Evolutionary conservation across 2,329 filamentous ascomycete species (phyloP).

Genomic region (Verticillium klebahnii): DNA sequence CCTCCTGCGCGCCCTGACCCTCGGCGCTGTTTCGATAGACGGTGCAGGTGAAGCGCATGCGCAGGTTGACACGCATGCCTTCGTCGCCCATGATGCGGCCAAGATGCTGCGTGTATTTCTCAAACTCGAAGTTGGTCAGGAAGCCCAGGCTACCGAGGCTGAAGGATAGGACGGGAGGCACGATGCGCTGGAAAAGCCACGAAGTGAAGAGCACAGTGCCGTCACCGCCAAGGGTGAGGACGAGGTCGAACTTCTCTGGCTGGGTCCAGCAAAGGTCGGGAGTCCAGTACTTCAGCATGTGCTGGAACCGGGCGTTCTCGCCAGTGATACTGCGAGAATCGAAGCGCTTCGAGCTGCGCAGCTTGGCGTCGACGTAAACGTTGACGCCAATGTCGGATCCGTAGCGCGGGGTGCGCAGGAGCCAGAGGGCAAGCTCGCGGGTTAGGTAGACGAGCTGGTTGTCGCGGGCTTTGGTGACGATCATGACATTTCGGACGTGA

Average conservation of each 20-base stretch:
- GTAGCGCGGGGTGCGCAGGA: constrained; percentile 84
- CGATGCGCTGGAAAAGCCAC: constrained; percentile 87
- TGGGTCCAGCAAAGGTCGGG: constrained; percentile 91
- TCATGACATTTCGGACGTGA: constrained; percentile 93
- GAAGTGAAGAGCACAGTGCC: constrained; percentile 85
- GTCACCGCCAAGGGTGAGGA: constrained; percentile 81
- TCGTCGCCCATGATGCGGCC: constrained; percentile 87
- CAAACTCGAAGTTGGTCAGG: constrained; percentile 82
- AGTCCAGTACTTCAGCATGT: constrained; percentile 93
- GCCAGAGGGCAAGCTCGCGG: constrained; percentile 80
- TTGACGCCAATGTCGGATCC: constrained; percentile 87
- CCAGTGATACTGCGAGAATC: constrained; percentile 67
- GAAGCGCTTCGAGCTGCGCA: constrained; percentile 84
- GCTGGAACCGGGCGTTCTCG: constrained; percentile 69
- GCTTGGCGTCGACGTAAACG: constrained; percentile 96
- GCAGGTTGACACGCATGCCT: constrained; percentile 94
- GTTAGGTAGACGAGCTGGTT: constrained; percentile 89
- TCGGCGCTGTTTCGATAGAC: constrained; percentile 71
- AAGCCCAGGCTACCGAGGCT: constrained; percentile 83
- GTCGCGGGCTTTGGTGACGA: constrained; percentile 95
- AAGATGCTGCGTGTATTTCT: constrained; percentile 81
- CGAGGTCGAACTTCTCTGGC: constrained; percentile 93
- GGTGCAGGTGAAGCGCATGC: constrained; percentile 98
- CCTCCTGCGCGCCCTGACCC: constrained; percentile 70
- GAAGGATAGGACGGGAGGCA: constrained; percentile 80